Evolutionary conservation across 371 early-diverging fungal species (phyloP), one percentile per base, ranked within the genome.

Genomic region (Zopfochytrium polystomum): DNA sequence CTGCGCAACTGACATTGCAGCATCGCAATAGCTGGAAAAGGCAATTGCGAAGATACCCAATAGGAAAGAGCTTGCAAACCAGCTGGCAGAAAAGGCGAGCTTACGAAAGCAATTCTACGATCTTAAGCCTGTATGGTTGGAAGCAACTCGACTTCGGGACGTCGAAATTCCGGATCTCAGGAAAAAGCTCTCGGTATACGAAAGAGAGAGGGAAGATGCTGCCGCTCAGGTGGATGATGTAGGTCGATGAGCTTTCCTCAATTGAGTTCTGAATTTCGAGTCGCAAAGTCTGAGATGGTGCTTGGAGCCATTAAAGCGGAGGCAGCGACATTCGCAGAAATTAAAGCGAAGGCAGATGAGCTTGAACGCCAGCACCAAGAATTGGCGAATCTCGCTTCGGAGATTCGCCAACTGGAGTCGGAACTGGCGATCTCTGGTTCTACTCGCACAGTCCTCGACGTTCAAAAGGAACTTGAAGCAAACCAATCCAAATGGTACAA

Each of bases 361-460:
- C 68, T 82, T 38, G 67, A 67, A 0, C 56, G 59, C 26, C 62
- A 74, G 45, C 72, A 68, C 45, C 62, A 73, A 1, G 70, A 72
- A 0, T 67, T 81, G 1, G 46, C 52, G 4, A 69, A 53, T 1
- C 51, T 81, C 38, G 29, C 51, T 0, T 44, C 65, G 1, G 84
- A 83, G 15, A 77, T 90, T 26, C 46, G 46, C 23, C 35, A 59
- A 0, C 54, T 87, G 9, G 84, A 87, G 66, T 70, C 67, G 0
- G 87, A 90, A 44, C 75, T 91, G 34, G 58, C 68, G 9, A 65
- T 66, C 1, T 66, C 86, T 0, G 89, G 89, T 0, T 83, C 86
- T 0, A 75, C 76, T 9, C 82, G 84, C 53, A 89, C 87, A 0
- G 60, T 84, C 3, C 79, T 79, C 2, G 89, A 90, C 31, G 80